Conservation (phyloP, 192 early-diverging fungal species). For the Glomus cerebriforme region DNA sequence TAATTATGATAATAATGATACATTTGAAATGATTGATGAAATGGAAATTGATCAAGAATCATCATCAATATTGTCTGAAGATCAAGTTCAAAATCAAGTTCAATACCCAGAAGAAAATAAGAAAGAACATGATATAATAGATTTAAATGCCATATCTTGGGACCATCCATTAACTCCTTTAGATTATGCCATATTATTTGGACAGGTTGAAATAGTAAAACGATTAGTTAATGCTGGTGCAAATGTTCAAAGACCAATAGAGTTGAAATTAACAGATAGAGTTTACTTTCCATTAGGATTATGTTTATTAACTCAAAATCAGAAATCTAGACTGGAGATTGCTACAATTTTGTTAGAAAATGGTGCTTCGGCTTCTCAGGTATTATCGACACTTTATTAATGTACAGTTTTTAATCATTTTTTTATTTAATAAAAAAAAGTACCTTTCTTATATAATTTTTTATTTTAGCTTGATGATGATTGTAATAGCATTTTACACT, state of each 20-base stretch:
- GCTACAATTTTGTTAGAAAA: conserved; percentile 14
- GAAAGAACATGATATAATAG: conserved; percentile 13
- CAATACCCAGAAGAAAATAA: not conserved
- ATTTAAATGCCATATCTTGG: conserved; percentile 7
- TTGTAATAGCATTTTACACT: conserved; percentile 9
- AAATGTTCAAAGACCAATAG: not conserved
- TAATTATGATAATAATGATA: not conserved
- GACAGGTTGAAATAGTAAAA: conserved; percentile 8
- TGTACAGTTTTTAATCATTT: not conserved
- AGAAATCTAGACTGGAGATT: conserved; percentile 8
- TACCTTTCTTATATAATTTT: not conserved
- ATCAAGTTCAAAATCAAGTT: no score
- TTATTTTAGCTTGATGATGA: conserved; percentile 20
- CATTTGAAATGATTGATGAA: conserved; percentile 1
- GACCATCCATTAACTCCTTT: conserved; percentile 1
- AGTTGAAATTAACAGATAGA: not conserved
- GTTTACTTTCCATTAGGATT: conserved; percentile 19
- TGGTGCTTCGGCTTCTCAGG: not conserved
- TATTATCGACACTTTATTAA: not conserved
- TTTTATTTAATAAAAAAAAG: not conserved
- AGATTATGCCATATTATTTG: conserved; percentile 25
- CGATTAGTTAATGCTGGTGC: not conserved
- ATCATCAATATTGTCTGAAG: not conserved
- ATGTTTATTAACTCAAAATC: not conserved
- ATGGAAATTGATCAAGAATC: not conserved